Conservation (phyloP, 306 rosid species). For the Trifolium fragiferum region DNA sequence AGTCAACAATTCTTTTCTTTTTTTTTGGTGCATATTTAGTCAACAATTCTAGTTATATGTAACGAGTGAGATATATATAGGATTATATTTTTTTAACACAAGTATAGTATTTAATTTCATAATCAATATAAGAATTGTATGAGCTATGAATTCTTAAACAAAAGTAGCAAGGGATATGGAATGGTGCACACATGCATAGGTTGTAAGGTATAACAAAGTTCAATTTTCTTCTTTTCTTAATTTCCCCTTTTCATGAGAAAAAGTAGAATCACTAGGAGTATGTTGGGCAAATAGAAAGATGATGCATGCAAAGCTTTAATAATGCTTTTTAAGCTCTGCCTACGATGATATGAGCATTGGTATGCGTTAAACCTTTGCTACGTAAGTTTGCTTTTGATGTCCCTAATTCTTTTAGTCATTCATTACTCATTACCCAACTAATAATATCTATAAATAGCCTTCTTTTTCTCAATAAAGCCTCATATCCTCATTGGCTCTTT, state of each 20-base stretch:
- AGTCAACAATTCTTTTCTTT: too few relatives aligned
- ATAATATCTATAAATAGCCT: conserved; percentile 47
- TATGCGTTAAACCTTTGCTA: conserved; percentile 64
- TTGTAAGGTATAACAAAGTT: conserved; percentile 56
- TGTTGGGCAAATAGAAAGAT: conserved; percentile 70
- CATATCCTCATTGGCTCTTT: conserved; percentile 43
- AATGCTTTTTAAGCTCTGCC: conserved; percentile 52
- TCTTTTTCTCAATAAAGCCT: conserved; percentile 47
- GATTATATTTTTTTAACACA: not conserved
- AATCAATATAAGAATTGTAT: conserved; percentile 39
- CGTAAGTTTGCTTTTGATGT: conserved; percentile 60
- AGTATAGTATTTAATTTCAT: conserved; percentile 7
- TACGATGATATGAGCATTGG: conserved; percentile 52
- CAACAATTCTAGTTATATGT: too few relatives aligned
- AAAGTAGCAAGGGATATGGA: conserved; percentile 47
- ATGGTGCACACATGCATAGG: conserved; percentile 36
- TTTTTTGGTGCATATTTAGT: too few relatives aligned
- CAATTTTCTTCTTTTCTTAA: conserved; percentile 39
- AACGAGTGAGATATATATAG: too few relatives aligned
- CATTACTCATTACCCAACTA: conserved; percentile 49
- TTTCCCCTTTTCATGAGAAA: conserved; percentile 54
- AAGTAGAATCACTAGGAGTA: conserved; percentile 64
- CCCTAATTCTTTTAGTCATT: conserved; percentile 55
- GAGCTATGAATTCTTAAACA: conserved; percentile 33
- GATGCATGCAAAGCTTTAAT: conserved; percentile 70